A percentile compares a stretch with the other conserved stretches of the same genome.
These are phyloP conservation scores for Colletotrichum ledebouriae DNA, from an alignment of 2,329 filamentous ascomycete genomes.

Conservation along the genomic window DNA sequence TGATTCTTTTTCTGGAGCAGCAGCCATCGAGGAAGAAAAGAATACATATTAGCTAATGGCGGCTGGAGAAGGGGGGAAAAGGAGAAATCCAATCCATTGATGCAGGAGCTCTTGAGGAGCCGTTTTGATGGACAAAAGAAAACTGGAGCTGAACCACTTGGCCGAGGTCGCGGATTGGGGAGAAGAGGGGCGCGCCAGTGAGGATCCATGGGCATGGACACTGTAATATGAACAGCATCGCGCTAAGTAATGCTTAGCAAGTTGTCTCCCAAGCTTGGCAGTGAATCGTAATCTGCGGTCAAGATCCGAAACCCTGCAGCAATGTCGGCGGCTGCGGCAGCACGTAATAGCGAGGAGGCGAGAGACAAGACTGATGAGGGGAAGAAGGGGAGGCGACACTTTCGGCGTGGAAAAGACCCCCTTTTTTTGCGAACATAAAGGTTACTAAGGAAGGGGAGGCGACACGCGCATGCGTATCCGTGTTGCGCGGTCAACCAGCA, in stretches of 20 bases:
- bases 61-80: constrained; percentile 7
- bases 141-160: constrained; percentile 12
- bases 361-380: not conserved
- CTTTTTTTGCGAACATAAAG: too few species aligned
- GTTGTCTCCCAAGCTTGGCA: not conserved
- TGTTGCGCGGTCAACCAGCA: constrained; percentile 29
- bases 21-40: not conserved
- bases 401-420: too few species aligned
- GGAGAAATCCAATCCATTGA: not conserved
- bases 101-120: not conserved
- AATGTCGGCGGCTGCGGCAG: not conserved
- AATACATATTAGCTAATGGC: constrained; percentile 17
- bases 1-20: constrained; percentile 14
- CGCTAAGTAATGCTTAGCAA: constrained; percentile 20
- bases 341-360: not conserved
- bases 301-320: constrained; percentile 24
- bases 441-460: not conserved
- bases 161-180: not conserved
- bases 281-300: constrained; percentile 32
- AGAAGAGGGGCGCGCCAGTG: constrained; percentile 22
- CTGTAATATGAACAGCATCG: constrained; percentile 24
- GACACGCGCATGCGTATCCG: not conserved
- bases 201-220: constrained; percentile 28
- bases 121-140: not conserved
- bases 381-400: not conserved